Conservation (phyloP, 116 monocot species). For the Thalassia testudinum region DNA sequence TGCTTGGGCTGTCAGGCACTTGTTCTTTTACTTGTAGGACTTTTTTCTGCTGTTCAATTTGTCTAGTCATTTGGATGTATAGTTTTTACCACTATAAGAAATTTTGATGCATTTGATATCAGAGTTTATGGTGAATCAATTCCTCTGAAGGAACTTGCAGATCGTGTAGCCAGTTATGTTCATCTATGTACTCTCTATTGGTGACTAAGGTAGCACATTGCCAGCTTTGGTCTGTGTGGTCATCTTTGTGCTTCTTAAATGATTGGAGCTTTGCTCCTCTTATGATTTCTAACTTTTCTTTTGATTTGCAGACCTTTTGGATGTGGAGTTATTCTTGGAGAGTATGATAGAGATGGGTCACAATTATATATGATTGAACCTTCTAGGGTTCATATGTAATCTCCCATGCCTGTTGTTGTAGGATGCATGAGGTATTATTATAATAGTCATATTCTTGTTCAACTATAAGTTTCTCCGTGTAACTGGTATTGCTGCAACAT, state of each 20-base stretch:
- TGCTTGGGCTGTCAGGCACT: too few species aligned
- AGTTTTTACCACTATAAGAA: too few species aligned
- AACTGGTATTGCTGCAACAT: too few species aligned
- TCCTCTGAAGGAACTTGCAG: constrained; percentile 91
- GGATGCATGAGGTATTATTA: too few species aligned
- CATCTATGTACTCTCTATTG: constrained; percentile 97
- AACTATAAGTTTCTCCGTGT: too few species aligned
- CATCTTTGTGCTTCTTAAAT: too few species aligned
- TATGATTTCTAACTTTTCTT: background rate
- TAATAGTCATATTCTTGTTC: too few species aligned
- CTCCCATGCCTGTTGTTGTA: too few species aligned
- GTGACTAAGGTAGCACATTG: constrained; percentile 65
- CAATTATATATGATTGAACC: constrained; percentile 96
- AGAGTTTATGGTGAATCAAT: constrained; percentile 92
- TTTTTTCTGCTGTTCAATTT: background rate
- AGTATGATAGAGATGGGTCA: constrained; percentile 89
- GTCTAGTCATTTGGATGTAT: background rate
- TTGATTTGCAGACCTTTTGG: constrained; percentile 84
- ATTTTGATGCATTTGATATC: constrained; percentile 1
- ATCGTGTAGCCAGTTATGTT: constrained; percentile 94
- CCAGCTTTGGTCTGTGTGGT: background rate
- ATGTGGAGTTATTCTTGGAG: constrained; percentile 89
- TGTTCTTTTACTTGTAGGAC: background rate
- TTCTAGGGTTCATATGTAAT: constrained; percentile 91
- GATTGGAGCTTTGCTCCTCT: background rate